A percentile compares a stretch with the other conserved stretches of the same genome.
phyloP scores from a whole-genome alignment of 2,329 filamentous ascomycete genomes.

The Hysterium pulicare region DNA sequence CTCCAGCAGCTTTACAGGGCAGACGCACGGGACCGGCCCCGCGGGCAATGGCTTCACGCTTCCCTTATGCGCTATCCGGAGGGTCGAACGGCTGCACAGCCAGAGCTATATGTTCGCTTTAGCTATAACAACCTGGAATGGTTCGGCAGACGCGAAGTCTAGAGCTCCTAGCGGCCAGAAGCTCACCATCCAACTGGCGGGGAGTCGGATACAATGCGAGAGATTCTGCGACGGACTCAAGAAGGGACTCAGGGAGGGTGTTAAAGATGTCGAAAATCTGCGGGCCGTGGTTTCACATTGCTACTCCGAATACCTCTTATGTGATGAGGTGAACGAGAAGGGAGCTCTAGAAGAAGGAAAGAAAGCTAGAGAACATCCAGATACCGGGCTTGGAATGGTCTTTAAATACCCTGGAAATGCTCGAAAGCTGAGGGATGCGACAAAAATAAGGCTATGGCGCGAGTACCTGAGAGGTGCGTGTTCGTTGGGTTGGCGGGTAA shows the following conservation, averaged over 20 bases:
- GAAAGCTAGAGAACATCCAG: slow-evolving; percentile 63
- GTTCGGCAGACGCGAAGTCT: slow-evolving; percentile 43
- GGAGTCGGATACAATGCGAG: slow-evolving; percentile 84
- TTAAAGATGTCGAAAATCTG: slow-evolving; percentile 83
- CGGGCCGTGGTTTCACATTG: slow-evolving; percentile 77
- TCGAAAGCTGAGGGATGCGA: slow-evolving; percentile 87
- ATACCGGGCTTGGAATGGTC: slow-evolving; percentile 86
- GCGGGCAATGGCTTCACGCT: slow-evolving; percentile 95
- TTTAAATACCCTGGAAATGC: slow-evolving; percentile 95
- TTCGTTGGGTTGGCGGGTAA: slow-evolving; percentile 2
- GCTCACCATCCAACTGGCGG: slow-evolving; percentile 86
- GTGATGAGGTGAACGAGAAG: slow-evolving; percentile 46
- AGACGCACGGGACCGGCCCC: slow-evolving; percentile 88
- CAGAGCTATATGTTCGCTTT: slow-evolving; percentile 90
- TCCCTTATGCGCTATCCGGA: slow-evolving; percentile 83
- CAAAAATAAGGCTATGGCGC: slow-evolving; percentile 96
- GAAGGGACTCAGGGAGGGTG: slow-evolving; percentile 78
- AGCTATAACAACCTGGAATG: slow-evolving; percentile 92
- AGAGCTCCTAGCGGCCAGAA: slow-evolving; percentile 64
- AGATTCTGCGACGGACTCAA: slow-evolving; percentile 95
- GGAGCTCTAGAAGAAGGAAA: slow-evolving; percentile 30
- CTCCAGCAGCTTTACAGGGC: slow-evolving; percentile 82
- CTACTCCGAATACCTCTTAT: slow-evolving; percentile 67
- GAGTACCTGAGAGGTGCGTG: slow-evolving; percentile 73
- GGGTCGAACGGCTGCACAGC: slow-evolving; percentile 89